Base-by-base conservation (phyloP, 1,284 basidiomycete species). In the Apiotrichum domesticum region DNA sequence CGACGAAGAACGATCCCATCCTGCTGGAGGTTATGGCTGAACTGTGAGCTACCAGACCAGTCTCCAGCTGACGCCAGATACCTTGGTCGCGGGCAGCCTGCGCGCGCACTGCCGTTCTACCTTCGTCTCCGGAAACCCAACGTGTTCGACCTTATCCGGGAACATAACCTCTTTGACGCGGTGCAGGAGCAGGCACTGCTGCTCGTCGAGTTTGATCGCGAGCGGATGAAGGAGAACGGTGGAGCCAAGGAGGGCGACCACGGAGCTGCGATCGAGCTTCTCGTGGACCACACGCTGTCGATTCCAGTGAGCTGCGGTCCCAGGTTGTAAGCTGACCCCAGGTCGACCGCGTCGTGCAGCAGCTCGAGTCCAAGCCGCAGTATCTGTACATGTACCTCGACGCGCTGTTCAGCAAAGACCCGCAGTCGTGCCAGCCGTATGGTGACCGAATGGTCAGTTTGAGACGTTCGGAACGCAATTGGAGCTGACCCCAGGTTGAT, bases 301-400 rank as follows among this genome's bases (percentile, higher is more conserved):
- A 97, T 99, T 70, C 92, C 93, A 4, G 93, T 92, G 63, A 65
- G 86, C 77, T 9, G 3, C 29, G 2, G 33, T 14, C 21, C 15
- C 6, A 9, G 9, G 14, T 1, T 14, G 10, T 15, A 0, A 47
- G 35, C 42, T 47, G 21, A 43, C 39, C 55, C 15, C 71, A 96
- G 90, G 88, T 92, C 54, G 82, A 83, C 9, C 82, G 89, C 29
- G 95, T 98, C 0, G 89, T 98, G 3, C 81, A 86, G 57, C 96
- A 98, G 72, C 82, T 99, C 35, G 82, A 86, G 62, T 79, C 78
- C 33, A 82, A 87, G 56, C 87, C 89, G 3, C 81, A 85, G 59
- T 97, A 90, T 76, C 82, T 98, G 6, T 97, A 93, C 78, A 81
- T 91, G 65, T 99, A 98, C 76, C 82, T 99, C 42, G 91, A 97